Evolutionary conservation across 2,329 filamentous ascomycete genomes (phyloP).

Genomic region (Fusarium sulawesiense): DNA sequence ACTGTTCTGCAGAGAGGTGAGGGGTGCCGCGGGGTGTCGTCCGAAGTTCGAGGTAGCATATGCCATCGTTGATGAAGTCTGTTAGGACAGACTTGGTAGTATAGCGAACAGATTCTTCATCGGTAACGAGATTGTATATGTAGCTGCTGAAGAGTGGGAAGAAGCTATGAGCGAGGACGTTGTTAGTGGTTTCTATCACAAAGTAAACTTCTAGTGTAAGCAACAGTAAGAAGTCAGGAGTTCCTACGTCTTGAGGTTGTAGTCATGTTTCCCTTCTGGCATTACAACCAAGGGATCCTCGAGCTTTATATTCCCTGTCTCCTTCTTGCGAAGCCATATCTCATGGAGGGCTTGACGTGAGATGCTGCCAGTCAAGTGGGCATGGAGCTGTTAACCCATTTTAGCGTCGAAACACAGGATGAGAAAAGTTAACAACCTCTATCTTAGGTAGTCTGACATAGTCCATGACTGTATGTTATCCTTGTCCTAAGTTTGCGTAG

Average conservation of each 20-base stretch:
- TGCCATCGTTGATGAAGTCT: conserved; percentile 76
- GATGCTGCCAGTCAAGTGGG: conserved; percentile 84
- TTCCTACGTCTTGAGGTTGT: conserved; percentile 73
- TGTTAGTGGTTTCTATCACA: not conserved
- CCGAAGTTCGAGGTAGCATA: conserved; percentile 82
- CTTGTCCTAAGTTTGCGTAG: not conserved
- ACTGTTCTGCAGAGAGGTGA: conserved; percentile 68
- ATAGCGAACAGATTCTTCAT: conserved; percentile 67
- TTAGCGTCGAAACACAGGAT: not conserved
- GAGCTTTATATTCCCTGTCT: conserved; percentile 63
- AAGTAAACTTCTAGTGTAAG: not conserved
- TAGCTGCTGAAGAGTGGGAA: conserved; percentile 83
- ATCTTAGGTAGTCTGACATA: conserved; percentile 66
- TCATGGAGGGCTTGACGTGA: conserved; percentile 77
- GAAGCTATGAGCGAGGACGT: conserved; percentile 64
- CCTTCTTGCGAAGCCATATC: conserved; percentile 74
- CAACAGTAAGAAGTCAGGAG: not conserved
- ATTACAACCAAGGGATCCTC: conserved; percentile 77
- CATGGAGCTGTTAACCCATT: conserved; percentile 70
- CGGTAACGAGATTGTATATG: conserved; percentile 80
- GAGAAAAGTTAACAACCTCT: conserved; percentile 54
- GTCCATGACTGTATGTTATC: conserved; percentile 50
- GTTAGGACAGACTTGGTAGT: conserved; percentile 73
- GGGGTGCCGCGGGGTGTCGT: conserved; percentile 78
- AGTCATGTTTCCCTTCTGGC: conserved; percentile 77